Percentiles rank a stretch among this genome's conserved stretches.
These are phyloP conservation scores for Pyrenula massariospora DNA, from an alignment of 495 filamentous ascomycete species.

Conservation along the genomic window DNA sequence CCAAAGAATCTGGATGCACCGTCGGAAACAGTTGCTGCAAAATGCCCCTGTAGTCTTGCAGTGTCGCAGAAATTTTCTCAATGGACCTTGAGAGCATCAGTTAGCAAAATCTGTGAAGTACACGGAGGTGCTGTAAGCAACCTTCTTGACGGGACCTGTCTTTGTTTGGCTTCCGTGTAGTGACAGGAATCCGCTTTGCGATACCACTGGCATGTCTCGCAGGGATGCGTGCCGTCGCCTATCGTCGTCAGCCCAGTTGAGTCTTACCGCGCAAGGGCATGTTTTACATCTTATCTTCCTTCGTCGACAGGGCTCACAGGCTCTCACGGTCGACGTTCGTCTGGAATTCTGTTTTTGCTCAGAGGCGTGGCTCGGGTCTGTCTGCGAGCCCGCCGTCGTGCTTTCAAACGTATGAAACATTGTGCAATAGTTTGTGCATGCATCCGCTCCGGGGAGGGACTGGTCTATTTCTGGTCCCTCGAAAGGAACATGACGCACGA, in stretches of 20 bases:
- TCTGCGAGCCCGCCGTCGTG: constrained; percentile 7
- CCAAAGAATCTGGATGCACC: constrained; percentile 23
- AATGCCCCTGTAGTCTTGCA: constrained; percentile 26
- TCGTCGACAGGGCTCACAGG: constrained; percentile 33
- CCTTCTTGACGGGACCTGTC: constrained; percentile 19
- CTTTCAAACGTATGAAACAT: constrained; percentile 36
- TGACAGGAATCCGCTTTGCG: constrained; percentile 31
- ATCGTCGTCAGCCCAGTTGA: background rate
- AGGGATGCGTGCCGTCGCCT: constrained; percentile 30
- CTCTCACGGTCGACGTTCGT: constrained; percentile 27
- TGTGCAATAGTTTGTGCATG: background rate
- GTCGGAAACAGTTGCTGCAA: constrained; percentile 27
- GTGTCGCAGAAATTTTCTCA: constrained; percentile 27
- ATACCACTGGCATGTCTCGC: constrained; percentile 35
- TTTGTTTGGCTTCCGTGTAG: constrained; percentile 22
- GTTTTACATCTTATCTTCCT: constrained; percentile 31
- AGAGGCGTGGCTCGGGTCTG: background rate
- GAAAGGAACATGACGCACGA: background rate
- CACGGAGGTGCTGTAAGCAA: background rate
- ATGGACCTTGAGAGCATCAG: constrained; percentile 20
- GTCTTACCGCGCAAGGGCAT: background rate
- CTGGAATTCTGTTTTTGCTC: constrained; percentile 11
- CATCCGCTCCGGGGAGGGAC: background rate
- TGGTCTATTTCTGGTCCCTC: background rate
- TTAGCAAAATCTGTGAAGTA: background rate